Evolutionary conservation across 2,329 filamentous ascomycete genomes (phyloP).

Genomic region (Diaporthe vexans): DNA sequence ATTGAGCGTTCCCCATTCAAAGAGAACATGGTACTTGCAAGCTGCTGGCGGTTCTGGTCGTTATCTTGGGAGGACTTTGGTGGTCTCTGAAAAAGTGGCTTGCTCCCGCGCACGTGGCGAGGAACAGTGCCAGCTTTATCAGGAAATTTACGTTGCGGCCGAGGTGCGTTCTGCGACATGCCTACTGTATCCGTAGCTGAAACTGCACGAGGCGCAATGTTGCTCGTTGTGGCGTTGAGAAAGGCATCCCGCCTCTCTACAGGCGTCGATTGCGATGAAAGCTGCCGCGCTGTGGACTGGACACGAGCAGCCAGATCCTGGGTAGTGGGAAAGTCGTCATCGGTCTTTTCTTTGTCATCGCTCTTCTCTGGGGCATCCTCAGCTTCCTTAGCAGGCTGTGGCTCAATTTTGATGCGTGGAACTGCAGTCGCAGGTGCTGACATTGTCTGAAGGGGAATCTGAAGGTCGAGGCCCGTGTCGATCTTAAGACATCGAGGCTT

Average conservation of each 20-base stretch:
- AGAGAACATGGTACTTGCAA: not conserved
- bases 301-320: slow-evolving; percentile 21
- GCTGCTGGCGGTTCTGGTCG: not conserved
- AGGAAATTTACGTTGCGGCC: not conserved
- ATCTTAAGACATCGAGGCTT: not conserved
- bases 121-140: not conserved
- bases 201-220: slow-evolving; percentile 13
- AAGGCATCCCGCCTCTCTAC: slow-evolving; percentile 6
- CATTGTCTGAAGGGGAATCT: slow-evolving; percentile 7
- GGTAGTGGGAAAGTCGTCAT: slow-evolving; percentile 30
- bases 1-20: not conserved
- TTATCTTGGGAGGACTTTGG: not conserved
- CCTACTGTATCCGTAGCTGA: not conserved
- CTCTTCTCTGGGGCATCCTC: slow-evolving; percentile 23
- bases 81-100: slow-evolving; percentile 3
- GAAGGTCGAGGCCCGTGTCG: not conserved
- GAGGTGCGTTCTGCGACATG: not conserved
- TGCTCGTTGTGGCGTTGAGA: slow-evolving; percentile 15
- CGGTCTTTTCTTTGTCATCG: slow-evolving; percentile 15
- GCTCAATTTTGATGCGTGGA: slow-evolving; percentile 13
- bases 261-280: slow-evolving; percentile 35
- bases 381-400: slow-evolving; percentile 4
- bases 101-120: not conserved
- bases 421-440: slow-evolving; percentile 34
- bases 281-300: slow-evolving; percentile 21